These are phyloP conservation scores for Lactifluus volemus DNA, from an alignment of 768 basidiomycete species.

Conservation along the genomic window DNA sequence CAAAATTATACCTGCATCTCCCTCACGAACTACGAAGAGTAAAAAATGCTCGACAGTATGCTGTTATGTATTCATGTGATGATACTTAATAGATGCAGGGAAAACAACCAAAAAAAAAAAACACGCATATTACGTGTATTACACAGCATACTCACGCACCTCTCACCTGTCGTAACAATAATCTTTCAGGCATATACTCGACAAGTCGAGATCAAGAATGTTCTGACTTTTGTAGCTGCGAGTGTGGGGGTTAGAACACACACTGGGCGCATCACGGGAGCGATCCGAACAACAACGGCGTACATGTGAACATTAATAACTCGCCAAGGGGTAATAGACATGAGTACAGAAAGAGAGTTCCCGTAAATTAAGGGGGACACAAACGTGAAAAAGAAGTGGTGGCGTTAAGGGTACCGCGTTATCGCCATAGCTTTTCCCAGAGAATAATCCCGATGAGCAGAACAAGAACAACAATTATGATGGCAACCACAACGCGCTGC, in stretches of 20 bases:
- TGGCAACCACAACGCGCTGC: conserved; percentile 80
- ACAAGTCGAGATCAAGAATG: neutral
- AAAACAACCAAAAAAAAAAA: neutral
- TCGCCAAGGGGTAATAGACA: neutral
- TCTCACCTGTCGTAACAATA: neutral
- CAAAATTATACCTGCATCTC: no score
- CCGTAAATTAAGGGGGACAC: neutral
- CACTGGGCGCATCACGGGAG: neutral
- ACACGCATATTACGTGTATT: neutral
- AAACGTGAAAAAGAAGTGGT: no score
- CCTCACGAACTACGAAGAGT: no score
- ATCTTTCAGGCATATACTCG: neutral
- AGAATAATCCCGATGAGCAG: conserved; percentile 74
- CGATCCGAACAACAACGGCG: neutral
- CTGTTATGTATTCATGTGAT: neutral
- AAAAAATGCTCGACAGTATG: neutral
- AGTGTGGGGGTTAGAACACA: no score
- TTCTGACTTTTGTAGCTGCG: no score
- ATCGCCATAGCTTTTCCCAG: conserved; percentile 54
- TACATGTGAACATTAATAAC: neutral
- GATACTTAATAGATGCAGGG: neutral
- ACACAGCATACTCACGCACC: neutral
- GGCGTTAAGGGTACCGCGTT: neutral
- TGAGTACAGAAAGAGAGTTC: neutral
- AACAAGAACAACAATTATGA: conserved; percentile 78